Evolutionary conservation across 1,139 yeast genomes (phyloP).

Genomic region (Suhomyces panamericanus): DNA sequence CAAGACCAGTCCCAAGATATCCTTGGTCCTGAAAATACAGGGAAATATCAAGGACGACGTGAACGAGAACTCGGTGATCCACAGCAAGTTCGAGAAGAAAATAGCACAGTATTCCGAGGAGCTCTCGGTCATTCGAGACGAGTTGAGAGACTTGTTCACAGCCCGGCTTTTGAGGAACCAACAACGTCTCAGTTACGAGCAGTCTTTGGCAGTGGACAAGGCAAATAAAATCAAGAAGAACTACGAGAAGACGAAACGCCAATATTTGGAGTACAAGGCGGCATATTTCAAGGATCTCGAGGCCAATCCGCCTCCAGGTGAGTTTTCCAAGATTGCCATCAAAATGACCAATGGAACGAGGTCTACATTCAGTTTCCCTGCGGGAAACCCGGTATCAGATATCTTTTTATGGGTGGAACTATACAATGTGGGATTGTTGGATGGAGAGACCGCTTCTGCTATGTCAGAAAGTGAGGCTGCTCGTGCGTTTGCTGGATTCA

Average conservation of each 20-base stretch:
- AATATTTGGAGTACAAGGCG: constrained; percentile 45
- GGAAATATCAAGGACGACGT: constrained; percentile 53
- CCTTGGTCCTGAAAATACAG: constrained; percentile 65
- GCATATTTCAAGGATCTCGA: constrained; percentile 37
- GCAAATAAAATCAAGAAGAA: constrained; percentile 31
- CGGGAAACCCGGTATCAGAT: constrained; percentile 50
- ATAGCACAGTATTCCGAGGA: constrained; percentile 62
- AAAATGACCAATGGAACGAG: constrained; percentile 54
- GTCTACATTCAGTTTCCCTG: constrained; percentile 48
- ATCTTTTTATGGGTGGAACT: constrained; percentile 60
- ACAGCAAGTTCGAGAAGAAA: constrained; percentile 42
- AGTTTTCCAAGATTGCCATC: constrained; percentile 53
- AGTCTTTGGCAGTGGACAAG: constrained; percentile 61
- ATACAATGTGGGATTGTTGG: constrained; percentile 32
- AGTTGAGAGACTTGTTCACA: constrained; percentile 59
- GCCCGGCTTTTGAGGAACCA: constrained; percentile 64
- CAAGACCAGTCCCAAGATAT: constrained; percentile 53
- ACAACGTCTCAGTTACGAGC: constrained; percentile 78
- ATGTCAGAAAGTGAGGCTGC: constrained; percentile 23
- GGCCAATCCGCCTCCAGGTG: constrained; percentile 2
- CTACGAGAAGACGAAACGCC: constrained; percentile 26
- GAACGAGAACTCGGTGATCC: constrained; percentile 26
- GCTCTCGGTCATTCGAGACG: constrained; percentile 57
- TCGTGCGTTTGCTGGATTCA: constrained; percentile 23
- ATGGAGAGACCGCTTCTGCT: constrained; percentile 19